These are phyloP conservation scores for Talinum fruticosum DNA, from an alignment of 148 eudicot species.

Conservation along the genomic window DNA sequence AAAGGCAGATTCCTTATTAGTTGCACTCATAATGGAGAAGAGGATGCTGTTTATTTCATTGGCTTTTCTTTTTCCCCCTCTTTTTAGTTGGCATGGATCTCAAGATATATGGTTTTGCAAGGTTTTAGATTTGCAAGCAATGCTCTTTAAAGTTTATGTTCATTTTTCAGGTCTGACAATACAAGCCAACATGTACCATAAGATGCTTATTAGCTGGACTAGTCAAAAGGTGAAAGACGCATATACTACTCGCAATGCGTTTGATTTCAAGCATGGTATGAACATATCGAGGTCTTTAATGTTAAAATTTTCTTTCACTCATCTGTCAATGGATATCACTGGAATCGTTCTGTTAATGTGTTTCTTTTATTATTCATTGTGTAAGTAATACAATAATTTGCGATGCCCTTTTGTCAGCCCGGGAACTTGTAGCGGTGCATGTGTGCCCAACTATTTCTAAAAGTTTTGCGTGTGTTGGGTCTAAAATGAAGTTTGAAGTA, in stretches of 20 bases:
- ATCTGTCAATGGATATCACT: too few species aligned
- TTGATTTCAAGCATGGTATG: conserved; percentile 88
- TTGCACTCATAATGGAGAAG: neutral
- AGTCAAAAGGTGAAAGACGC: conserved; percentile 94
- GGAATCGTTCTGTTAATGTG: conserved; percentile 3
- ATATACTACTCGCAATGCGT: conserved; percentile 65
- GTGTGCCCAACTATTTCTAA: too few species aligned
- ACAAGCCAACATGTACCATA: conserved; percentile 89
- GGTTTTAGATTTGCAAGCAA: neutral
- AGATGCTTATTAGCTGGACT: conserved; percentile 94
- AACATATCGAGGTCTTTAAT: neutral
- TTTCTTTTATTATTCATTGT: neutral
- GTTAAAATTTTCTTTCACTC: neutral
- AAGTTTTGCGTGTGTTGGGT: neutral
- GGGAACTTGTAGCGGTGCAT: too few species aligned
- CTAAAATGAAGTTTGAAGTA: neutral
- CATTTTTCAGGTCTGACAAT: conserved; percentile 72
- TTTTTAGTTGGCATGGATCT: neutral
- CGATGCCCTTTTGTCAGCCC: neutral
- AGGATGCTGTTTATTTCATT: neutral
- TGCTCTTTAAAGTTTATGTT: neutral
- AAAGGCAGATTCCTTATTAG: neutral
- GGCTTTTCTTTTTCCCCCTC: neutral
- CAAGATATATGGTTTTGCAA: neutral
- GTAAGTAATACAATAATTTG: neutral